Percentiles rank a stretch among this genome's conserved stretches.
Evolutionary conservation across 140 eudicot species (phyloP).

Genomic region (Eryngium alpinum): DNA sequence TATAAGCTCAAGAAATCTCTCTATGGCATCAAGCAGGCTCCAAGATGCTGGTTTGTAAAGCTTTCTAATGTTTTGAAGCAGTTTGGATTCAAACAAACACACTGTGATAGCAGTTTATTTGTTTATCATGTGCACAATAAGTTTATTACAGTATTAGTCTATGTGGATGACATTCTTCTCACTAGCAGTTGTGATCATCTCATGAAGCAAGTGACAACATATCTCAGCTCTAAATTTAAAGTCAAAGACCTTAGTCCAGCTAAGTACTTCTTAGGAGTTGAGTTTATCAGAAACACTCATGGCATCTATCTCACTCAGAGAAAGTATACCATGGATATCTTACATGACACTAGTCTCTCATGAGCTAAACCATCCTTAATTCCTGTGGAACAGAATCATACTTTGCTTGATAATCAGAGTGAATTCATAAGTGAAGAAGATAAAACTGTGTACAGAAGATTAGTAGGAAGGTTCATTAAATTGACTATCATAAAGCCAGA

Average conservation of each 20-base stretch:
- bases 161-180: background rate
- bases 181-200: background rate
- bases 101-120: background rate
- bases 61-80: background rate
- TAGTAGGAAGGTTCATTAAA: background rate
- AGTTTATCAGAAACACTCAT: too few relatives aligned
- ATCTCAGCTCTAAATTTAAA: too few relatives aligned
- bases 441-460: background rate
- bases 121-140: too few relatives aligned
- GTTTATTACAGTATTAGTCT: background rate
- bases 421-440: rapidly evolving
- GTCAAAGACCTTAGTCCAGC: too few relatives aligned
- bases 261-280: background rate
- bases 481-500: background rate
- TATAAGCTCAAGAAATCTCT: too few relatives aligned
- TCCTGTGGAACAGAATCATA: background rate
- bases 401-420: background rate
- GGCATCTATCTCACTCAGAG: background rate
- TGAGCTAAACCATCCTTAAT: background rate
- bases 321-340: background rate
- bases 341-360: background rate
- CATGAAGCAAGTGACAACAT: too few relatives aligned
- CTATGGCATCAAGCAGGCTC: too few relatives aligned
- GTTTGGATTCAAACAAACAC: background rate
- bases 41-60: background rate